These are phyloP conservation scores for Aspergillus tubingensis DNA, from an alignment of 2,329 filamentous ascomycete genomes.

Conservation along the genomic window DNA sequence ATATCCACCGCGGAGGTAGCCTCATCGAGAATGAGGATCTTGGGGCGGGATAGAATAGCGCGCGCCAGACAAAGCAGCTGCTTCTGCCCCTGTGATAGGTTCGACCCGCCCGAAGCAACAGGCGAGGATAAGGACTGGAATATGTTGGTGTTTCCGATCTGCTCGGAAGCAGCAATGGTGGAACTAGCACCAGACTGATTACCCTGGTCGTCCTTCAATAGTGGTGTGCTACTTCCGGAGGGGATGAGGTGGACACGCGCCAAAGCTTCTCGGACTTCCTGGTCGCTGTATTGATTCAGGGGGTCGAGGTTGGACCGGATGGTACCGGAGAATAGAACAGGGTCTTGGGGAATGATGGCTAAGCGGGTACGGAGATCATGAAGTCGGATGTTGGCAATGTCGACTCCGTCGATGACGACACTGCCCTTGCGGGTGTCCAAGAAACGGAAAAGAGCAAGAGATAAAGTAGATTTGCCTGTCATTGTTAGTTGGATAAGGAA, in stretches of 20 bases:
- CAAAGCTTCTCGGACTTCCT: slow-evolving; percentile 69
- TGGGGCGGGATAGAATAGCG: slow-evolving; percentile 67
- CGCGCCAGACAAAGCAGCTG: slow-evolving; percentile 36
- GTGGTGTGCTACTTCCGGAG: neutral
- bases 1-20: slow-evolving; percentile 79
- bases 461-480: slow-evolving; percentile 34
- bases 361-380: slow-evolving; percentile 70
- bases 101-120: slow-evolving; percentile 34
- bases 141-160: neutral
- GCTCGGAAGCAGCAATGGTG: neutral
- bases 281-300: slow-evolving; percentile 69
- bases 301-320: slow-evolving; percentile 76
- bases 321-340: slow-evolving; percentile 78
- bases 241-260: slow-evolving; percentile 61
- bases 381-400: slow-evolving; percentile 52
- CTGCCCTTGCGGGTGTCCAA: slow-evolving; percentile 29
- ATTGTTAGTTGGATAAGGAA: neutral
- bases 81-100: slow-evolving; percentile 45
- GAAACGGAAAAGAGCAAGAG: slow-evolving; percentile 34
- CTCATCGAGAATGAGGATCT: slow-evolving; percentile 79
- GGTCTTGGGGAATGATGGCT: slow-evolving; percentile 81
- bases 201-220: neutral
- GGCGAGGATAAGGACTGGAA: neutral
- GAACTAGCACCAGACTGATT: neutral
- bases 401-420: slow-evolving; percentile 34